Evolutionary conservation across 768 basidiomycete genomes (phyloP), one percentile per base, ranked within the genome.

Genomic region (Porphyrellus cyaneotinctus): DNA sequence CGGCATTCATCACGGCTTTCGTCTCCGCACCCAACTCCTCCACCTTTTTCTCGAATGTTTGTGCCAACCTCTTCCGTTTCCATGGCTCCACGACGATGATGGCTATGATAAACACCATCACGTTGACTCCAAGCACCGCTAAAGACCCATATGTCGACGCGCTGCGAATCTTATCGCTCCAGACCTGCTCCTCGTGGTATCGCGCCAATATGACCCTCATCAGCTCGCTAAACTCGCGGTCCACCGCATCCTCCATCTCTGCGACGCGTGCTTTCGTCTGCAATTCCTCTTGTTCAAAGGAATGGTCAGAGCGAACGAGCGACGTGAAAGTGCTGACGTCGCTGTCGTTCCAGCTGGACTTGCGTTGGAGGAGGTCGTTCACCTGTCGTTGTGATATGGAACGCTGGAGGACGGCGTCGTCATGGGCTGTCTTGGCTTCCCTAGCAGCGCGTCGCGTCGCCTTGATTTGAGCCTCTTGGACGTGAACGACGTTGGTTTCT

Each of bases 151-250:
- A 97, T 6, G 97, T 97, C 56, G 91, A 93, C 24, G 88, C 87
- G 60, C 90, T 92, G 32, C 97, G 84, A 54, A 99, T 97, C 73
- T 99, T 99, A 76, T 99, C 95, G 48, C 91, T 93, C 97, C 97
- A 99, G 3, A 97, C 84, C 68, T 99, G 97, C 67, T 99, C 97
- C 72, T 97, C 95, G 73, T 98, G 95, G 69, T 98, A 98, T 35
- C 95, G 80, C 44, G 82, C 84, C 53, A 99, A 79, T 63, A 98
- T 98, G 11, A 81, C 76, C 51, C 84, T 84, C 87, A 95, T 90
- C 58, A 97, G 78, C 64, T 84, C 87, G 63, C 78, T 85, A 67
- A 98, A 97, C 60, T 87, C 90, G 41, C 80, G 80, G 59, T 99
- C 97, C 17, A 93, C 91, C 2, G 79, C 81, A 46, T 82, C 79